These are phyloP conservation scores for Camellia lanceoleosa DNA, from an alignment of 148 eudicot genomes.

Conservation along the genomic window DNA sequence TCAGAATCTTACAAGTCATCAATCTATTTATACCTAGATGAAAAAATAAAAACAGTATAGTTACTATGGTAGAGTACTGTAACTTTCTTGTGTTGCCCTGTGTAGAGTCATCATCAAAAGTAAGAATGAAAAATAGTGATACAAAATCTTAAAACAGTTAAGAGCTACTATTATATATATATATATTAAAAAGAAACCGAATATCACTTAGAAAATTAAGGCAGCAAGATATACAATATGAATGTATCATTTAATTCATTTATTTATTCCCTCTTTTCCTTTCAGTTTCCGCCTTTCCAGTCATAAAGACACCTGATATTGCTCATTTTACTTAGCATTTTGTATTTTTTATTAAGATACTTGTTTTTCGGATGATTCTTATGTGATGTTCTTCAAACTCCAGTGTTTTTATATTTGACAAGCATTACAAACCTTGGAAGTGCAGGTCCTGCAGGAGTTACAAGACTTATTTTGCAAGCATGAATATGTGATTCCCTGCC, in stretches of 20 bases:
- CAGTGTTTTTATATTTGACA: background rate
- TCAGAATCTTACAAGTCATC: constrained; percentile 3
- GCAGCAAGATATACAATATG: background rate
- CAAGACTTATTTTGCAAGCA: background rate
- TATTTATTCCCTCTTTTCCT: background rate
- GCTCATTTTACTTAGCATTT: background rate
- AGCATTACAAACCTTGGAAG: background rate
- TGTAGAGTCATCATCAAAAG: background rate
- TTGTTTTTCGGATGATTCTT: background rate
- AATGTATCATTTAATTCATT: background rate
- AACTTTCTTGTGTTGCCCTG: background rate
- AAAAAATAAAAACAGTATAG: background rate
- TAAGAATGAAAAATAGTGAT: background rate
- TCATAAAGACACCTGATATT: background rate
- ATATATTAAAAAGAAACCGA: background rate
- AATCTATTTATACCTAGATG: background rate
- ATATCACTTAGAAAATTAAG: background rate
- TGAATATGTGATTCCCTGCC: background rate
- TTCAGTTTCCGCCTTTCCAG: background rate
- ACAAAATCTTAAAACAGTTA: too few species aligned
- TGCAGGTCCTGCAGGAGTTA: background rate
- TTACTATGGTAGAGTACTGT: background rate
- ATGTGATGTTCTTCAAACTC: background rate
- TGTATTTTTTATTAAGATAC: background rate
- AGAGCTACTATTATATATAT: background rate